Evolutionary conservation across 2,329 filamentous ascomycete genomes (phyloP), one percentile per base, ranked within the genome.

Genomic region (Aspergillus uvarum): DNA sequence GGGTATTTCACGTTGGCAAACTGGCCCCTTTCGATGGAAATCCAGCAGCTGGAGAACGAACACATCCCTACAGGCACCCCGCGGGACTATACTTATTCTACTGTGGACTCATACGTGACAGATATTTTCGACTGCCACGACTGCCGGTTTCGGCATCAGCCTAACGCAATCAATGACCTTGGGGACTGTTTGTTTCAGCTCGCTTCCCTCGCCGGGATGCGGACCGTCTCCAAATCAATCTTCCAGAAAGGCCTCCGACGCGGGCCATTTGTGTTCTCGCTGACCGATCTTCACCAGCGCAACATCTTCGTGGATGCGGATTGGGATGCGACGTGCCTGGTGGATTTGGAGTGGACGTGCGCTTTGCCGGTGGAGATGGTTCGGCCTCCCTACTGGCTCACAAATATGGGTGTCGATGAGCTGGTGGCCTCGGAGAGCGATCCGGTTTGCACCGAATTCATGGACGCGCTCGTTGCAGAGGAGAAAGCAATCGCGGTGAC

Each of bases 261-360:
- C 19, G 74, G 77, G 6, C 74, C 74, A 1, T 80, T 77, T 59
- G 24, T 57, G 19, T 16, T 56, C 4, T 48, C 16, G 14, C 24
- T 72, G 5, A 58, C 76, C 5, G 78, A 81, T 63, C 59, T 81
- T 2, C 73, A 80, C 56, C 68, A 67, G 54, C 77, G 74, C 58
- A 73, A 74, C 35, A 68, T 73, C 5, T 61, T 70, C 35, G 67
- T 72, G 16, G 65, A 71, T 51, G 52, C 63, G 0, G 31, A 69
- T 2, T 72, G 70, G 70, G 59, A 72, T 42, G 65, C 72, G 31
- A 68, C 24, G 5, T 68, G 47, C 31, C 29, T 71, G 1, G 60
- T 72, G 4, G 68, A 72, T 53, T 59, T 73, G 0, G 69, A 72
- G 54, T 72, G 66, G 69, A 59, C 65, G 19, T 70, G 67, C 42